Evolutionary conservation across 768 basidiomycete species (phyloP), one percentile per base, ranked within the genome.

Genomic region (Megacollybia marginata): DNA sequence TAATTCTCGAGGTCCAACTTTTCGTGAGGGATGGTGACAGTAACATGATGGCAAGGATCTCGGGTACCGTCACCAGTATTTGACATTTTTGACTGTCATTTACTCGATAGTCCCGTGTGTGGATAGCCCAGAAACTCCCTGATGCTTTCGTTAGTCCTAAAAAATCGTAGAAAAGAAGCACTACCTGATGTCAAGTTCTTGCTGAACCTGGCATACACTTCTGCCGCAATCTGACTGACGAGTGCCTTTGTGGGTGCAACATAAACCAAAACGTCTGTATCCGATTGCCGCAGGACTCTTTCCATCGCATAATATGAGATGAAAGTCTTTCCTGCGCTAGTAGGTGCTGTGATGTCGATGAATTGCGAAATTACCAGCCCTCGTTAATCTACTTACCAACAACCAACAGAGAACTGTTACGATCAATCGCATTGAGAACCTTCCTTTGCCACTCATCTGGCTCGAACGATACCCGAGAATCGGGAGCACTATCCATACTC

Each of bases 291-390:
- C 2, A 88, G 64, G 12, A 85, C 68, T 53, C 76, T 75, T 59
- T 85, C 83, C 85, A 88, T 87, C 0, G 86, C 85, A 54, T 86
- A 86, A 61, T 74, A 88, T 2, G 82, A 83, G 40, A 88, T 85
- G 57, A 88, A 88, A 0, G 85, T 87, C 62, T 88, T 88, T 28
- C 85, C 83, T 1, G 83, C 83, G 61, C 81, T 82, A 1, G 82
- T 85, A 1, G 83, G 83, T 3, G 82, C 82, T 84, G 55, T 4
- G 40, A 46, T 35, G 18, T 12, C 4, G 15, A 42, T 44, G 19
- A 34, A 33, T 31, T 11, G 18, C 48, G 33, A n/a, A 49, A 33
- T 15, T 15, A 8, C 32, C 32, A 12, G 7, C 18, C 3, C 13
- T 28, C 6, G 23, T 3, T 28, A 28, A 19, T 48, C 36, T 3